Evolutionary conservation across 495 filamentous ascomycete genomes (phyloP), one percentile per base, ranked within the genome.

Genomic region (Viridothelium virens): DNA sequence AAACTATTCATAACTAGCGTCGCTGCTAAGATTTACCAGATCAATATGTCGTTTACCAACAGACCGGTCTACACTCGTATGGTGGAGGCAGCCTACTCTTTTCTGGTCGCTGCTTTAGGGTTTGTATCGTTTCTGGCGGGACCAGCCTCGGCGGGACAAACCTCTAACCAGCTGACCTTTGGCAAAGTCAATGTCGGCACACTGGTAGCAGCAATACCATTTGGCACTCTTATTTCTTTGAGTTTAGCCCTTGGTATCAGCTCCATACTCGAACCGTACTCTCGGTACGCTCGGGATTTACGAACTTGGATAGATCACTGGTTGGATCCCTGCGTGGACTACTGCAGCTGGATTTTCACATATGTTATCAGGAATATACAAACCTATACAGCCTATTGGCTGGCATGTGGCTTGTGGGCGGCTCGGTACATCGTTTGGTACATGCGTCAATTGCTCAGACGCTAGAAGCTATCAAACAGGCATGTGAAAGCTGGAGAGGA

Each of bases 401-500:
- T 53, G 48, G 48, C 48, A 53, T 53, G 2, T 53, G 48, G 48
- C n/a, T 53, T 53, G 48, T 53, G 48, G 48, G n/a, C 1, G 48
- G 48, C 48, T 53, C 48, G 48, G 48, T 53, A 53, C 16, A 59
- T 59, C 31, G 53, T 59, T 59, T 59, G 53, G 53, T 59, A 59
- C 31, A 36, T 59, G 31, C 53, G 53, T 36, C 53, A 59, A 36
- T 36, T 53, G 48, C 53, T 59, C 53, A 59, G 53, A 59, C 53
- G 53, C 53, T 59, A 36, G 53, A 59, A 59, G 53, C 53, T 36
- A 59, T 59, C 31, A 59, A 59, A 36, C 31, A 59, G 53, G 53
- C 31, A 59, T 59, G 53, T 59, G 53, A 59, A 59, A 59, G 53
- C 53, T 59, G 53, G 53, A 59, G 5, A 59, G 53, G 53, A 59